phyloP scores from a whole-genome alignment of 208 protist genomes.

The Leptomonas pyrrhocoris region DNA sequence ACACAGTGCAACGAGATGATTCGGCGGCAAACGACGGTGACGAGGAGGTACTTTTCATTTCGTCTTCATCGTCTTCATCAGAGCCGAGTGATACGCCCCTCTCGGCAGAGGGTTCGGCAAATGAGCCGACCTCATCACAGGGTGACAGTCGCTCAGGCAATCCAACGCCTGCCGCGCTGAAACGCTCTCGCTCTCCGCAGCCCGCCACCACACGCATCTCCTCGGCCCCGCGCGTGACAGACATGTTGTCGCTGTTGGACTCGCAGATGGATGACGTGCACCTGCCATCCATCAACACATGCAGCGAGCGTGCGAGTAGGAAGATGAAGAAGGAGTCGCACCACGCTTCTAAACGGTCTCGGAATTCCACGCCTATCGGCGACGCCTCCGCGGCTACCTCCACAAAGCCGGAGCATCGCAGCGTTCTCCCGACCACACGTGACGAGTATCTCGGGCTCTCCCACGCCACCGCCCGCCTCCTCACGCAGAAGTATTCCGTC shows the following conservation, averaged over 20 bases:
- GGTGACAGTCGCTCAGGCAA: neutral
- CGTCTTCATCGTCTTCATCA: conserved; percentile 7
- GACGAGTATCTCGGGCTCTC: conserved; percentile 82
- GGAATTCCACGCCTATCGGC: neutral
- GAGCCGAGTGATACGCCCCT: neutral
- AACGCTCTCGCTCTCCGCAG: conserved; percentile 11
- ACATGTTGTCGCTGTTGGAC: conserved; percentile 24
- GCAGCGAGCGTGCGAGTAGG: neutral
- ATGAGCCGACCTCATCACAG: neutral
- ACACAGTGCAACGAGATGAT: no score
- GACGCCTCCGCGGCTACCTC: neutral
- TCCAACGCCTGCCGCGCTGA: neutral
- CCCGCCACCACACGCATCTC: neutral
- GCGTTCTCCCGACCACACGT: conserved; percentile 38
- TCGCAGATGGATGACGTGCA: conserved; percentile 3
- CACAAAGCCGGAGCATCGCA: neutral
- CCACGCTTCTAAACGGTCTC: neutral
- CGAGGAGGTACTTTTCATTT: conserved; percentile 4
- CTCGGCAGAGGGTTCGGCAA: neutral
- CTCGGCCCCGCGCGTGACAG: neutral
- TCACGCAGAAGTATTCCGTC: conserved; percentile 80
- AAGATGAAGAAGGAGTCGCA: neutral
- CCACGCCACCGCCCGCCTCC: conserved; percentile 76
- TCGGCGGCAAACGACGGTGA: neutral
- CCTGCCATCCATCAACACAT: neutral